Conservation (phyloP, 2,329 filamentous ascomycete genomes). For the Aspergillus sp. region DNA sequence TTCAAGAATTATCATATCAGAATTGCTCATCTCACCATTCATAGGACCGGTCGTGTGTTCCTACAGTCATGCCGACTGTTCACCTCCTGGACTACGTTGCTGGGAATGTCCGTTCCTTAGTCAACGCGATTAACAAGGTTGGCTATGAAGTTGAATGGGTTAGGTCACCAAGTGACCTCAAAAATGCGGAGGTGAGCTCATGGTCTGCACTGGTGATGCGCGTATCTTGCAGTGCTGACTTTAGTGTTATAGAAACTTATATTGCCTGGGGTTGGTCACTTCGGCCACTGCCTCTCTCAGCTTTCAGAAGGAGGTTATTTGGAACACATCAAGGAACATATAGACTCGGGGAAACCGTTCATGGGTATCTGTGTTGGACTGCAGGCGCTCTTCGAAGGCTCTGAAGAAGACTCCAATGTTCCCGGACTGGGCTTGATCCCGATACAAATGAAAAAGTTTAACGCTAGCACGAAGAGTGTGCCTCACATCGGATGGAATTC, state of each 20-base stretch:
- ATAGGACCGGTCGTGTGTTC: background rate
- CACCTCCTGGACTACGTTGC: slow-evolving; percentile 74
- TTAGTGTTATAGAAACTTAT: slow-evolving; percentile 67
- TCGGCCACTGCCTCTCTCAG: slow-evolving; percentile 87
- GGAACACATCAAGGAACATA: slow-evolving; percentile 72
- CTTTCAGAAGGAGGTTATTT: slow-evolving; percentile 74
- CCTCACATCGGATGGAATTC: slow-evolving; percentile 99
- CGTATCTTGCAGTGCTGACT: slow-evolving; percentile 3
- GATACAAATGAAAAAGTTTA: slow-evolving; percentile 64
- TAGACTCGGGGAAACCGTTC: slow-evolving; percentile 86
- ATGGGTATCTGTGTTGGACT: slow-evolving; percentile 96
- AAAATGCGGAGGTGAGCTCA: slow-evolving; percentile 65
- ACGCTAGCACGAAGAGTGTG: slow-evolving; percentile 73
- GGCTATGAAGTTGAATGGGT: slow-evolving; percentile 94
- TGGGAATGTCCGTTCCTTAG: slow-evolving; percentile 89
- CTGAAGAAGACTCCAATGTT: slow-evolving; percentile 64
- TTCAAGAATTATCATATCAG: too few species aligned
- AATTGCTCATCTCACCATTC: too few species aligned
- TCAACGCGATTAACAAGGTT: slow-evolving; percentile 94
- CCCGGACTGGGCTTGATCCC: slow-evolving; percentile 70
- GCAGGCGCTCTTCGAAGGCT: slow-evolving; percentile 81
- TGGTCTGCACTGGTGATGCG: background rate
- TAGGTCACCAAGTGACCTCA: slow-evolving; percentile 71
- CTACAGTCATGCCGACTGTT: slow-evolving; percentile 39
- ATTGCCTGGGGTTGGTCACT: slow-evolving; percentile 92